Evolutionary conservation across 2,329 filamentous ascomycete genomes (phyloP).

Genomic region (Fonsecaea erecta): DNA sequence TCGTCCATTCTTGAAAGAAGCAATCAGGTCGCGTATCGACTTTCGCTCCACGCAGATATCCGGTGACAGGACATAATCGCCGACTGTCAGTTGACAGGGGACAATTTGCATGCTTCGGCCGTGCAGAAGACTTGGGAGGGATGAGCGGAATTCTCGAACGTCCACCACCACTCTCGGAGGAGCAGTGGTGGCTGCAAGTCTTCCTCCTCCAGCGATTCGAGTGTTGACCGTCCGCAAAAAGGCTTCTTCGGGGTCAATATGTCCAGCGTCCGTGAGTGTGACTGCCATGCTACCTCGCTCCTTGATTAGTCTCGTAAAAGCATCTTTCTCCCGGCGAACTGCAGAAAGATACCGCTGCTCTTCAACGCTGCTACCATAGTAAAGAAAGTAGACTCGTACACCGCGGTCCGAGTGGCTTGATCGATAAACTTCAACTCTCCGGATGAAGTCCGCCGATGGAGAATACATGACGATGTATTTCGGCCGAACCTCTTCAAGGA

Average conservation of each 20-base stretch:
- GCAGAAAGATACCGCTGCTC: conserved; percentile 90
- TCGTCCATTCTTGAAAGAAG: conserved; percentile 87
- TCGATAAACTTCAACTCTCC: conserved; percentile 91
- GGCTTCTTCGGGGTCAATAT: conserved; percentile 82
- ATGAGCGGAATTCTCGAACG: conserved; percentile 93
- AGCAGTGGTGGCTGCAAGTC: conserved; percentile 78
- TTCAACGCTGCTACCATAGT: conserved; percentile 92
- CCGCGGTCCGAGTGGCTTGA: conserved; percentile 73
- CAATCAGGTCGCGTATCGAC: conserved; percentile 86
- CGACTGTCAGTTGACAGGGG: conserved; percentile 94
- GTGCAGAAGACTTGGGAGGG: conserved; percentile 86
- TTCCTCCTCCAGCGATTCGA: conserved; percentile 89
- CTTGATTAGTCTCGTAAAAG: conserved; percentile 91
- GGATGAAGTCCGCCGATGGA: conserved; percentile 90
- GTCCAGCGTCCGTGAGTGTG: conserved; percentile 73
- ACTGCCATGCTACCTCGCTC: conserved; percentile 93
- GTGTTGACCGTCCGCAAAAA: conserved; percentile 97
- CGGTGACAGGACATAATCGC: conserved; percentile 92
- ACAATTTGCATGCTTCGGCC: conserved; percentile 86
- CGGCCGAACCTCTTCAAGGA: conserved; percentile 92
- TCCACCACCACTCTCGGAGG: conserved; percentile 93
- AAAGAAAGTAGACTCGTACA: conserved; percentile 94
- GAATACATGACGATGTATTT: conserved; percentile 99
- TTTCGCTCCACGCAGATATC: conserved; percentile 94
- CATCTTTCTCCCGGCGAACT: conserved; percentile 93